Conservation (phyloP, 106 monocot species). For the Dendrobium nobile region DNA sequence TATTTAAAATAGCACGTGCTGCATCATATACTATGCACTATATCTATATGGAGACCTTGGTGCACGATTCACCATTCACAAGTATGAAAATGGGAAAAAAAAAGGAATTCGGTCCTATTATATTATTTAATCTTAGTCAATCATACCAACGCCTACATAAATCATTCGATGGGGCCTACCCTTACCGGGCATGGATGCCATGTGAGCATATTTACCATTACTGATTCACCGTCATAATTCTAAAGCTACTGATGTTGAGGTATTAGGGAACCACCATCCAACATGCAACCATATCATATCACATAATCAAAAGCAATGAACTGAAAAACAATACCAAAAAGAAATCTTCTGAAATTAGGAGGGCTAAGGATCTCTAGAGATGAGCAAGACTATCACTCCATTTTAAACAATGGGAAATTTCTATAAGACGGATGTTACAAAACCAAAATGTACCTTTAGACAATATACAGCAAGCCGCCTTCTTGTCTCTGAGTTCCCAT, state of each 20-base stretch:
- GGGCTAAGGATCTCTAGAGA: not conserved
- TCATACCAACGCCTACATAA: not conserved
- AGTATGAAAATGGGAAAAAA: too few relatives aligned
- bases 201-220: not conserved
- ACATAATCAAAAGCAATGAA: not conserved
- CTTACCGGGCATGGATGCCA: not conserved
- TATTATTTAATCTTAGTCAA: not conserved
- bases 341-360: slow-evolving; percentile 1
- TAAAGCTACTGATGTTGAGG: not conserved
- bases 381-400: not conserved
- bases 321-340: not conserved
- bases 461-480: slow-evolving; percentile 97
- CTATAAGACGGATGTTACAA: not conserved
- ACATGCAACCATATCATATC: not conserved
- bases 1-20: too few relatives aligned
- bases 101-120: too few relatives aligned
- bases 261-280: not conserved
- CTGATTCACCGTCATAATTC: not conserved
- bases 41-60: too few relatives aligned
- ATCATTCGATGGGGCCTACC: not conserved
- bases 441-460: slow-evolving; percentile 60
- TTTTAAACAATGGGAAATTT: not conserved
- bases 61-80: too few relatives aligned
- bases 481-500: slow-evolving; percentile 92
- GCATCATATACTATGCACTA: too few relatives aligned